Evolutionary conservation across 163 green algal species (phyloP), one percentile per base, ranked within the genome.

Genomic region (Prototheca stagnorum): DNA sequence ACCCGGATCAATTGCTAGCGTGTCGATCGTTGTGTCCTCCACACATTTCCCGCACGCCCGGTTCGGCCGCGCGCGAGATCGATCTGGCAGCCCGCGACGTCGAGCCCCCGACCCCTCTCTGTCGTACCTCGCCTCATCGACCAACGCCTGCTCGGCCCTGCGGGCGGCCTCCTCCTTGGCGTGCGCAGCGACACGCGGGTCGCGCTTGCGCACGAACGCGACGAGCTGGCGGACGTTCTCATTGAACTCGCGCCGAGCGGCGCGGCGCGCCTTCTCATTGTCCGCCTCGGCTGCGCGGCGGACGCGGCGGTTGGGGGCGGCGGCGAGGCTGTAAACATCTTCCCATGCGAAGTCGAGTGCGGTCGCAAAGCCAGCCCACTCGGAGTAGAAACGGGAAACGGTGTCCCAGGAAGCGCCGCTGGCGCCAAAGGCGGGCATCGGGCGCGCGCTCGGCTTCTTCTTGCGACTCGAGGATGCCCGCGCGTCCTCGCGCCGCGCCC

Each of bases 201-300:
- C 88, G 0, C 87, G 52, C 67, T 94, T 95, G 26, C 69, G 65
- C 28, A 95, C 75, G 61, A 94, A 96, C 5, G 59, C 70, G 8
- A 77, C 79, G 36, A 97, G 76, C 62, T 88, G 64, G 5, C 85
- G 67, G 24, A 97, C 81, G 5, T 50, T 61, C 52, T 96, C 86
- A 49, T 85, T 86, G 69, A 76, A 95, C 36, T 92, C 78, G 0
- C 63, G 52, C 25, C 69, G 67, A 21, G 60, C 67, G 4, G 47
- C 49, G 12, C 65, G 73, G 3, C 80, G 65, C 21, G 47, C 39
- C 59, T 92, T 93, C 16, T 72, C 68, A 68, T 97, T 97, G 64
- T 97, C 89, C 2, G 86, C 78, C 68, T 97, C 85, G 78, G 1
- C 7, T 2, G 25, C 3, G 8, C n/a, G 7, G 2, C 51, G n/a